These are phyloP conservation scores for Oryza rufipogon DNA, from an alignment of 176 grass and related monocot species.

Conservation along the genomic window DNA sequence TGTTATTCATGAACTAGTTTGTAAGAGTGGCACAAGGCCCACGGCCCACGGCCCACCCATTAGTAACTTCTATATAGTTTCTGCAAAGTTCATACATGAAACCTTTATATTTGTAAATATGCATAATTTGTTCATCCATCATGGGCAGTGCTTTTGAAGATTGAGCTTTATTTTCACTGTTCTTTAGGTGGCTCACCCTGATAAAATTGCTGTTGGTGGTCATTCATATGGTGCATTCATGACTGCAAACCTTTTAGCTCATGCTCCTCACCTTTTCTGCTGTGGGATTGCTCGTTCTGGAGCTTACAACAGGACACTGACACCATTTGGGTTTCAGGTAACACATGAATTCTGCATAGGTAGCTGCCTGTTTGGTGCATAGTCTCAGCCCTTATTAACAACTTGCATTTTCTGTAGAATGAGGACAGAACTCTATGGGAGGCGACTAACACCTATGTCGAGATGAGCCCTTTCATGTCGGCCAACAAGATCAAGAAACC, in stretches of 20 bases:
- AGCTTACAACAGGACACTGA: conserved; percentile 98
- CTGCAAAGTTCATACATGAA: neutral
- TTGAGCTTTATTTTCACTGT: conserved; percentile 6
- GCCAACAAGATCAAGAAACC: conserved; percentile 98
- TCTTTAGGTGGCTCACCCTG: conserved; percentile 85
- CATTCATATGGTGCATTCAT: conserved; percentile 99
- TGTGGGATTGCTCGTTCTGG: conserved; percentile 95
- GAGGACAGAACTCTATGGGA: conserved; percentile 99
- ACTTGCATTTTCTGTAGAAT: conserved; percentile 58
- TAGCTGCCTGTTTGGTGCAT: neutral
- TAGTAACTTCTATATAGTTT: conserved; percentile 4
- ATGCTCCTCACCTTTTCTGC: conserved; percentile 96
- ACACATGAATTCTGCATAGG: conserved; percentile 9
- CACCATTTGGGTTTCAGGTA: conserved; percentile 99
- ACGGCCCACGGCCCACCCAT: neutral
- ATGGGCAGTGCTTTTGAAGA: neutral
- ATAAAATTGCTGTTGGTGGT: conserved; percentile 96
- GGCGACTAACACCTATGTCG: conserved; percentile 77
- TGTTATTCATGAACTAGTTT: neutral
- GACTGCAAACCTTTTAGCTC: conserved; percentile 98
- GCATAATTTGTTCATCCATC: conserved; percentile 26
- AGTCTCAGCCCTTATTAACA: conserved; percentile 9
- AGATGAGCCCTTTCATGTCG: conserved; percentile 99
- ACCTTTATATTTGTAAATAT: conserved; percentile 4
- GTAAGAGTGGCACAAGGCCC: neutral